Evolutionary conservation across 2,329 filamentous ascomycete genomes (phyloP), one percentile per base, ranked within the genome.

Genomic region (Fusarium sp.): DNA sequence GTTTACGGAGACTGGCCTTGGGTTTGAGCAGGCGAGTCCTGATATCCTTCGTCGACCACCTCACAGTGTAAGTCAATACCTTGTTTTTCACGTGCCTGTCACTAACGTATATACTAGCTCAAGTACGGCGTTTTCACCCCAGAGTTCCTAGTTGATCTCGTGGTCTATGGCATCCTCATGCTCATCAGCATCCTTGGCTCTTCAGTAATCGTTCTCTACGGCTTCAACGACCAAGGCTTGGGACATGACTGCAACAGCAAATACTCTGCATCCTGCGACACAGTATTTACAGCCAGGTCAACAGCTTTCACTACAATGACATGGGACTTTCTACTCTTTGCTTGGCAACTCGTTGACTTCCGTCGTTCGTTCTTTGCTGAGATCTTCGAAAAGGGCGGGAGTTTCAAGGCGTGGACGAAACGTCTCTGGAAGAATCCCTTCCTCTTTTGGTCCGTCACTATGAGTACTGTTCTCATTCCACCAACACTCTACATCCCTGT

Each of bases 1-100:
- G 1, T 87, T 93, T 70, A 91, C 91, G 3, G 92, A 93, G 75
- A 93, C 93, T 84, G 92, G 92, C 55, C 85, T 94, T 11, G 92
- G 92, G 7, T 91, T 93, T 82, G 92, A 94, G 80, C 83, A 86
- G 48, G 91, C 92, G 0, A 88, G 89, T 0, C 88, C 90, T 0
- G 91, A 93, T 78, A 90, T 94, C 71, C 88, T 94, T 80, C 80
- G 85, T 42, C 86, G 91, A 1, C 91, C 91, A 11, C 92, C 92
- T 18, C 70, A 77, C 14, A 77, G 70, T 54, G 75, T 75, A 70
- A 72, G 72, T 63, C 15, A 47, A 17, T 14, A 17, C 17, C 15
- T 22, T 20, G 1, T 20, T 42, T 42, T 7, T 28, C 18, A 10
- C 12, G 17, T 6, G 39, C 10, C 6, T 3, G 24, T 6, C 11